phyloP scores from a whole-genome alignment of 139 green algal species.

The Eudorina sp. region DNA sequence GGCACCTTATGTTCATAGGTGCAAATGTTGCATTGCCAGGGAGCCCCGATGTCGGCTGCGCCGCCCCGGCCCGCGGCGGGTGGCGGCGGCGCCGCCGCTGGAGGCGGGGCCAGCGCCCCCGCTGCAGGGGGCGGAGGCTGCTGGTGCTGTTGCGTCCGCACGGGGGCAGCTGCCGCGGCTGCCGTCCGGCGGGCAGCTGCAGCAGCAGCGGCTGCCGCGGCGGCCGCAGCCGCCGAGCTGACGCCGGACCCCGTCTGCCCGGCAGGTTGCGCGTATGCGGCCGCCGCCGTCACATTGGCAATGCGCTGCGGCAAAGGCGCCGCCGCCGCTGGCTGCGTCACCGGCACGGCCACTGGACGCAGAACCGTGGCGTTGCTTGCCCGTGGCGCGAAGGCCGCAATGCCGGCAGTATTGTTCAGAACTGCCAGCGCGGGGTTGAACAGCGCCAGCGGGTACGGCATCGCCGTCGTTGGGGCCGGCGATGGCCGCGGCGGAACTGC shows the following conservation, averaged over 20 bases:
- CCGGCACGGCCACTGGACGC: not conserved
- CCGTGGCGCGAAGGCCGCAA: slow-evolving; percentile 3
- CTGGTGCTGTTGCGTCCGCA: not conserved
- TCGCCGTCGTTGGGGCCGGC: too few species aligned
- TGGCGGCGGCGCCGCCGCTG: not conserved
- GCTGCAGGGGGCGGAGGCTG: not conserved
- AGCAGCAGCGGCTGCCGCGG: not conserved
- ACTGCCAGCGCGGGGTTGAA: slow-evolving; percentile 20
- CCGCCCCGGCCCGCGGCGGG: not conserved
- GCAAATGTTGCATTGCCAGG: slow-evolving; percentile 59
- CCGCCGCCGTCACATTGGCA: not conserved
- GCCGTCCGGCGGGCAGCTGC: not conserved
- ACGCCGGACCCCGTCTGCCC: too few species aligned
- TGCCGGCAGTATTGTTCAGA: slow-evolving; percentile 20
- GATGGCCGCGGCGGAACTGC: not conserved
- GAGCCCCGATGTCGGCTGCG: not conserved
- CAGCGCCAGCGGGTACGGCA: slow-evolving; percentile 14
- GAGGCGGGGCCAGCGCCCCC: not conserved
- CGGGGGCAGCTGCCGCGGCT: not conserved
- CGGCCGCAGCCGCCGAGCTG: not conserved
- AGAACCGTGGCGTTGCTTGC: too few species aligned
- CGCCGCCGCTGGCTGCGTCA: too few species aligned
- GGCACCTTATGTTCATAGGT: slow-evolving; percentile 55
- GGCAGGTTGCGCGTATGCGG: not conserved
- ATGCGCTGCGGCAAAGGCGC: not conserved